Percentiles rank a stretch among this genome's conserved stretches.
These are phyloP conservation scores for Aureobasidium sp. DNA, from an alignment of 2,329 filamentous ascomycete species.

Conservation along the genomic window DNA sequence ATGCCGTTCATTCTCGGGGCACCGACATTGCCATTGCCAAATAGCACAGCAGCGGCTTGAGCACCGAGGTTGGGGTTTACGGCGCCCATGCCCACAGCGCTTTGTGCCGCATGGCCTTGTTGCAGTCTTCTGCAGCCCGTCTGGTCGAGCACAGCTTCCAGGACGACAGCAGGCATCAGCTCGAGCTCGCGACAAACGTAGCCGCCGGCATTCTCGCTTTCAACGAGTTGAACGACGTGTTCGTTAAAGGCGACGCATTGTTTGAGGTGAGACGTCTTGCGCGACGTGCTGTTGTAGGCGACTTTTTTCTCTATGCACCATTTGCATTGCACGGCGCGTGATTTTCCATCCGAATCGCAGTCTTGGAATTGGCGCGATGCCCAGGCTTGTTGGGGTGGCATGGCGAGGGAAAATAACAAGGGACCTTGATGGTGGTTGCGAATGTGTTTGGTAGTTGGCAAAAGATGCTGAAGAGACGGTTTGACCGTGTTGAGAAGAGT, in stretches of 20 bases:
- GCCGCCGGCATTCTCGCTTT: background rate
- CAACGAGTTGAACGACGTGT: slow-evolving; percentile 6
- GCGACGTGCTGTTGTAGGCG: slow-evolving; percentile 14
- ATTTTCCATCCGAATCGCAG: slow-evolving; percentile 13
- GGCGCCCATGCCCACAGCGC: background rate
- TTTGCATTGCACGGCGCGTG: slow-evolving; percentile 13
- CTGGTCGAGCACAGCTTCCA: slow-evolving; percentile 4
- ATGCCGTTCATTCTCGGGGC: background rate
- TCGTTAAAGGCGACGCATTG: slow-evolving; percentile 13
- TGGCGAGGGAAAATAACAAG: background rate
- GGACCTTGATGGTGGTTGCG: slow-evolving; percentile 4
- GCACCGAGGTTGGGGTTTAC: background rate
- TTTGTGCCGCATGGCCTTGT: background rate
- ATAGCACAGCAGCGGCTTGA: background rate
- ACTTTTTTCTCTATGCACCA: slow-evolving; percentile 14
- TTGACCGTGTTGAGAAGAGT: background rate
- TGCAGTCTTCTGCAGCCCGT: background rate
- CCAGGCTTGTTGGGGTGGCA: slow-evolving; percentile 13
- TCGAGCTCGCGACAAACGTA: slow-evolving; percentile 1
- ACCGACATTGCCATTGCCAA: background rate
- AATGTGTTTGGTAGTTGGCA: slow-evolving; percentile 2
- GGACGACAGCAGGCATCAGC: background rate
- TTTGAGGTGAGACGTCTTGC: slow-evolving; percentile 12
- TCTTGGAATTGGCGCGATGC: slow-evolving; percentile 3
- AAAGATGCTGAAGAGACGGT: background rate